Evolutionary conservation across 345 rosid species (phyloP), one percentile per base, ranked within the genome.

Genomic region (Durio zibethinus): DNA sequence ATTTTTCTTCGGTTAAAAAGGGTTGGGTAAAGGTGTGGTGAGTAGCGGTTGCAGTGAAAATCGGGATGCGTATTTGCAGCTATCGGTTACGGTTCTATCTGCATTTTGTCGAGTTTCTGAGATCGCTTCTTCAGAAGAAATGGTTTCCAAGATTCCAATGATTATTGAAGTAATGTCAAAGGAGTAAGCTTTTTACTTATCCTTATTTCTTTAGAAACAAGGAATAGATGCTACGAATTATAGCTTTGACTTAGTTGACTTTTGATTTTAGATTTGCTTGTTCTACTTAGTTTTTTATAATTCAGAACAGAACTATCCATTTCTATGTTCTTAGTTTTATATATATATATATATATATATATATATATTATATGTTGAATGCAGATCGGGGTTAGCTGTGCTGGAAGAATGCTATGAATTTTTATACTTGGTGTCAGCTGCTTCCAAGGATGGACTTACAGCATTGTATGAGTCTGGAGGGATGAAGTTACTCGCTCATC

Each of bases 331-430:
- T 38, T 36, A 64, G 45, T 18, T 25, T 59, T 10, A n/a, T n/a
- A n/a, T n/a, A n/a, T n/a, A n/a, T n/a, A n/a, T n/a, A n/a, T n/a
- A n/a, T n/a, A n/a, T n/a, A n/a, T n/a, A n/a, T n/a, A n/a, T n/a
- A n/a, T n/a, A n/a, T 59, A 6, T 23, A 9, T 60, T 29, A 29
- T 29, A 29, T n/a, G 3, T 14, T 25, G 25, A 70, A 48, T 29
- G 62, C 20, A 72, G 75, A n/a, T 11, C 84, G 5, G 76, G 67
- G 36, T 73, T 78, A 8, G 77, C 82, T 53, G 80, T 87, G 76
- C 80, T 87, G 23, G 94, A 93, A 82, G 97, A 91, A 77, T 88
- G 93, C 82, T 91, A 83, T 83, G 98, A 94, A 77, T 77, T 93
- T 83, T 80, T 94, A 62, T 91, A 85, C 82, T 81, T 91, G 84